These are phyloP conservation scores for Eucalyptus regnans DNA, from an alignment of 345 rosid genomes.

Conservation along the genomic window DNA sequence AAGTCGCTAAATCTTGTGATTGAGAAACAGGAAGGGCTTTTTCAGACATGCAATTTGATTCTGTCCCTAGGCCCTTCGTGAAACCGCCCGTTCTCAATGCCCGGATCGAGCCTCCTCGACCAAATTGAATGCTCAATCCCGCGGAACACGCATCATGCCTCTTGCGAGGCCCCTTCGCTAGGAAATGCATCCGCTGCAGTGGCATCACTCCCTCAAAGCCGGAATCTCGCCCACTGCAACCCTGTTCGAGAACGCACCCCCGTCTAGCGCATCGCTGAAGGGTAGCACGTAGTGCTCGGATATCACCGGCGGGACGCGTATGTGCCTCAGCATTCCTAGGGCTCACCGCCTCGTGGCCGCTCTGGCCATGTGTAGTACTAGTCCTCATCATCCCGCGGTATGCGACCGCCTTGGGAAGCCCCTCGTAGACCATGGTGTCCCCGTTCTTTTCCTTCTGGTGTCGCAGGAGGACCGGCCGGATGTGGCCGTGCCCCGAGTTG, in stretches of 20 bases:
- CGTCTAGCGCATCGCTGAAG: background rate
- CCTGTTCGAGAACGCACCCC: background rate
- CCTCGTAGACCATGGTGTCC: background rate
- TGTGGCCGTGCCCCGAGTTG: too few relatives aligned
- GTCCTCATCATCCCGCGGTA: too few relatives aligned
- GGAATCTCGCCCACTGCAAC: background rate
- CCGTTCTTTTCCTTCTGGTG: background rate
- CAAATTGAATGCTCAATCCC: background rate
- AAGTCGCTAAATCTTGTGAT: background rate
- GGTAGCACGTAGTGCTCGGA: background rate
- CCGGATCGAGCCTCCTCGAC: background rate
- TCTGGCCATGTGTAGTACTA: too few relatives aligned
- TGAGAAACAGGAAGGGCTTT: background rate
- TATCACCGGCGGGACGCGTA: background rate
- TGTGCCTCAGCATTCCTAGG: too few relatives aligned
- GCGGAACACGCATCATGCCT: background rate
- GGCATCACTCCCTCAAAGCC: background rate
- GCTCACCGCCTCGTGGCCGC: too few relatives aligned
- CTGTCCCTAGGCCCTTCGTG: background rate
- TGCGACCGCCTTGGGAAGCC: too few relatives aligned
- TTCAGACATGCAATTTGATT: background rate
- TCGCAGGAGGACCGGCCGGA: rapidly evolving
- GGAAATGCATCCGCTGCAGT: background rate
- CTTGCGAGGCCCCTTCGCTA: background rate
- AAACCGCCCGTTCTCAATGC: background rate